A percentile compares a stretch with the other conserved stretches of the same genome.
phyloP scores from a whole-genome alignment of 2,329 filamentous ascomycete genomes.

The Fusarium sarcochroum region DNA sequence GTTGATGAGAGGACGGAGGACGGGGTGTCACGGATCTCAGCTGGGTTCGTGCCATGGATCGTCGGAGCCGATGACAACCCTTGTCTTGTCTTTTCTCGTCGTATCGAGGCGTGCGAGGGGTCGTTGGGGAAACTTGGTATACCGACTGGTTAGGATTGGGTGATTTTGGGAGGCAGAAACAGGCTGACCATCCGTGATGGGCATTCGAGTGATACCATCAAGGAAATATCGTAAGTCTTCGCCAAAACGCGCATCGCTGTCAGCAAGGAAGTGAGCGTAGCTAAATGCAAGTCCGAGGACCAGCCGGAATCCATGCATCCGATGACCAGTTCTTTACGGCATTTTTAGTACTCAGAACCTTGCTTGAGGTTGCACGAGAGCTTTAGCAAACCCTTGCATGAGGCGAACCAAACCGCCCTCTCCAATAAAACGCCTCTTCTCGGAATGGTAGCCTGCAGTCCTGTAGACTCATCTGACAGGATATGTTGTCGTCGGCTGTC shows the following conservation, averaged over 20 bases:
- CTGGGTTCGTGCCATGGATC: conserved; percentile 39
- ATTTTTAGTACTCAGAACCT: no score
- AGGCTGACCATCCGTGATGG: neutral
- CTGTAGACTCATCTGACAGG: conserved; percentile 4
- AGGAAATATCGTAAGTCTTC: neutral
- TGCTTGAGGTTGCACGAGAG: no score
- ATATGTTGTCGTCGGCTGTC: neutral
- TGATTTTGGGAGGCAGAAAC: neutral
- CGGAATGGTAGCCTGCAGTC: neutral
- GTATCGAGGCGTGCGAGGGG: conserved; percentile 14
- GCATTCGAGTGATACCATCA: conserved; percentile 4
- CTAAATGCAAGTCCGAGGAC: neutral
- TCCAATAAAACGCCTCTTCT: no score
- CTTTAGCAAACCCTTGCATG: no score
- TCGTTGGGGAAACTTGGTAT: conserved; percentile 11
- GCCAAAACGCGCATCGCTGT: neutral
- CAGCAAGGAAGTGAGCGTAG: neutral
- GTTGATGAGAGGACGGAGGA: conserved; percentile 19
- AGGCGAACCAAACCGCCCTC: no score
- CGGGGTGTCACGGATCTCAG: conserved; percentile 45
- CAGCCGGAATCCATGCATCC: conserved; percentile 6
- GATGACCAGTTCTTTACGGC: neutral
- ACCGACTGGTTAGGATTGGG: neutral
- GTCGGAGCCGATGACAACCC: conserved; percentile 30
- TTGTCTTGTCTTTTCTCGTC: conserved; percentile 4